Evolutionary conservation across 2,329 filamentous ascomycete genomes (phyloP), one percentile per base, ranked within the genome.

Genomic region (Berkeleyomyces basicola): DNA sequence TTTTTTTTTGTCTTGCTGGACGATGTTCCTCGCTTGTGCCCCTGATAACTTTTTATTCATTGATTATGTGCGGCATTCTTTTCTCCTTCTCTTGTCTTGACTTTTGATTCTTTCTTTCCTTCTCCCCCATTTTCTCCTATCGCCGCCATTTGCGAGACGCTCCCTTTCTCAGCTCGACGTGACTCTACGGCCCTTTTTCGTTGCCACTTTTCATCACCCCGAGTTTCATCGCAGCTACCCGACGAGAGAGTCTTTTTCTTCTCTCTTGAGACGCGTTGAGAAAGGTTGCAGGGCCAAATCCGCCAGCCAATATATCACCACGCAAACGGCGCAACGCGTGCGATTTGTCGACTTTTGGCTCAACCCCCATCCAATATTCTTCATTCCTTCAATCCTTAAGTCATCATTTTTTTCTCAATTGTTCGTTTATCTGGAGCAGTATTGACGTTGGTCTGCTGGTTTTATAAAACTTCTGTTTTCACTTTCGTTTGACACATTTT

Each of bases 321-420:
- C 39, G 40, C n/a, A 31, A 36, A 57, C 23, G 16, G n/a, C 40
- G 57, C 49, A 40, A 37, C 49, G 40, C 51, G 9, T 14, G 39
- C 44, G 37, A 61, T 51, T 55, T 36, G 31, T 37, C 39, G 40
- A 31, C 49, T 49, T 44, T 57, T 7, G 42, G 16, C 9, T 46
- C 40, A 49, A 39, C 49, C 39, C 7, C 11, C 33, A 55, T 36
- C 46, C 33, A 53, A 58, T 57, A 57, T 37, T 42, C 47, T 46
- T 57, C 60, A 40, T 64, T 61, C 40, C n/a, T 64, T 58, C 37
- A 42, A 51, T 58, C 51, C 53, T 51, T 58, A 37, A 59, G 11
- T 49, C 42, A 58, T 64, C 39, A 40, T 59, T 58, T 58, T 39
- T 43, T 11, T 58, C 16, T 58, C 16, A 33, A 14, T 61, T 14